Percentiles rank a stretch among this genome's conserved stretches.
Conservation (phyloP, 2,329 filamentous ascomycete genomes). For the Bimuria novae-zelandiae region DNA sequence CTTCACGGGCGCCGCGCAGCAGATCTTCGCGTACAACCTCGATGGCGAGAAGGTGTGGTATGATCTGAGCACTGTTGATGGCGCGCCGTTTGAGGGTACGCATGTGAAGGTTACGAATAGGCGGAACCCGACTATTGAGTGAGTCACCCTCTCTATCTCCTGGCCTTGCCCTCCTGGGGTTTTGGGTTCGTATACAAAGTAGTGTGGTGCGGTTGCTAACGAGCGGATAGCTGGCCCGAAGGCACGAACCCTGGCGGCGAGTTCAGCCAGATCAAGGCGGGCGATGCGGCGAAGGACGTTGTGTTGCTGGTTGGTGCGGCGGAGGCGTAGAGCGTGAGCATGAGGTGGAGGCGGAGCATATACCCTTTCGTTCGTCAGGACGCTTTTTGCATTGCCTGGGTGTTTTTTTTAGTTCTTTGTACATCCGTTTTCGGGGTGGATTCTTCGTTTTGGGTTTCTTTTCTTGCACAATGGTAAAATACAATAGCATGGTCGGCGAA, state of each 20-base stretch:
- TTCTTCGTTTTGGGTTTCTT: no score
- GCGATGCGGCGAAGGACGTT: conserved; percentile 26
- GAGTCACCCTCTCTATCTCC: no score
- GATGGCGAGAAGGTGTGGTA: conserved; percentile 32
- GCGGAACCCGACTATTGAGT: conserved; percentile 26
- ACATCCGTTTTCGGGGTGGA: no score
- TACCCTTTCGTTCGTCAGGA: not conserved
- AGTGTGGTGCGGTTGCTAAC: no score
- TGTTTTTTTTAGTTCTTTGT: no score
- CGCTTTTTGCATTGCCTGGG: no score
- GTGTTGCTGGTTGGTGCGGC: conserved; percentile 21
- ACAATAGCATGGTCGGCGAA: no score
- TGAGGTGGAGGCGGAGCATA: not conserved
- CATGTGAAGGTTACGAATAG: conserved; percentile 27
- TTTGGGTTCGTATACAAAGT: no score
- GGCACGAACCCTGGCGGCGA: conserved; percentile 28
- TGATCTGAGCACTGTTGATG: conserved; percentile 32
- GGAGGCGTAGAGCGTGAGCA: not conserved
- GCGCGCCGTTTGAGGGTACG: conserved; percentile 33
- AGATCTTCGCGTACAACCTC: conserved; percentile 35
- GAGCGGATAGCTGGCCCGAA: conserved; percentile 30
- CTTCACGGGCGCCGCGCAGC: conserved; percentile 26
- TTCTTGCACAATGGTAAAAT: no score
- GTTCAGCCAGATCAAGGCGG: conserved; percentile 19
- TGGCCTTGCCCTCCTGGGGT: no score